These are phyloP conservation scores for Yamadazyma triangularis DNA, from an alignment of 1,139 yeast genomes.

Conservation along the genomic window DNA sequence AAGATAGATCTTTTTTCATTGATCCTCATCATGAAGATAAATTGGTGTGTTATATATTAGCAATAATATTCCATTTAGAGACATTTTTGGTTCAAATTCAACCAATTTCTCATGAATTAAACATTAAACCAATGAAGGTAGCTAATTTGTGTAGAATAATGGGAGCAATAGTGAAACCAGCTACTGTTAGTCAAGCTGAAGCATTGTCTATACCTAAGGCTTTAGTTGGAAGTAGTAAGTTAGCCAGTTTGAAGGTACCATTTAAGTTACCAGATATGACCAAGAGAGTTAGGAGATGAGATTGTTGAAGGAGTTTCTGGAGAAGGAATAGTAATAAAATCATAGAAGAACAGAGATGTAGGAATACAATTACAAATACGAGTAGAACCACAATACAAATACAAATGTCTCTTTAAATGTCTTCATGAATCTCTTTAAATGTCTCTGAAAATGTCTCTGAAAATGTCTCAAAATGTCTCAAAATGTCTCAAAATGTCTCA, in stretches of 20 bases:
- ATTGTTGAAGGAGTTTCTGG: no score
- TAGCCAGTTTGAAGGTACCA: slow-evolving; percentile 85
- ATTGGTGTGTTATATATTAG: slow-evolving; percentile 72
- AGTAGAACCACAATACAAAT: no score
- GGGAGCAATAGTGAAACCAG: slow-evolving; percentile 76
- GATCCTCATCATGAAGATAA: slow-evolving; percentile 90
- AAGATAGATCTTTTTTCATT: slow-evolving; percentile 66
- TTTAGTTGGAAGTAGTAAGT: slow-evolving; percentile 62
- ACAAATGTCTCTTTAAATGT: no score
- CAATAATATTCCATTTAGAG: slow-evolving; percentile 70
- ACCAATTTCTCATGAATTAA: slow-evolving; percentile 81
- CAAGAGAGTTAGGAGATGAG: slow-evolving; percentile 51
- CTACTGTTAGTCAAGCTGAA: slow-evolving; percentile 78
- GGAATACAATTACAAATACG: no score
- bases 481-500: no score
- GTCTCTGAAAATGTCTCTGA: no score
- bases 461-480: no score
- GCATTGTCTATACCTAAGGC: slow-evolving; percentile 73
- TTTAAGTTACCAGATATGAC: slow-evolving; percentile 83
- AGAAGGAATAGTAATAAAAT: no score
- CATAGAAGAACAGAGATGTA: no score
- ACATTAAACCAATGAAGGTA: slow-evolving; percentile 73
- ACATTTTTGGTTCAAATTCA: slow-evolving; percentile 70
- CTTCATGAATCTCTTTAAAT: no score
- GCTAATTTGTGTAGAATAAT: slow-evolving; percentile 68